These are phyloP conservation scores for Talaromyces stipitatus DNA, from an alignment of 495 filamentous ascomycete species.

Conservation along the genomic window DNA sequence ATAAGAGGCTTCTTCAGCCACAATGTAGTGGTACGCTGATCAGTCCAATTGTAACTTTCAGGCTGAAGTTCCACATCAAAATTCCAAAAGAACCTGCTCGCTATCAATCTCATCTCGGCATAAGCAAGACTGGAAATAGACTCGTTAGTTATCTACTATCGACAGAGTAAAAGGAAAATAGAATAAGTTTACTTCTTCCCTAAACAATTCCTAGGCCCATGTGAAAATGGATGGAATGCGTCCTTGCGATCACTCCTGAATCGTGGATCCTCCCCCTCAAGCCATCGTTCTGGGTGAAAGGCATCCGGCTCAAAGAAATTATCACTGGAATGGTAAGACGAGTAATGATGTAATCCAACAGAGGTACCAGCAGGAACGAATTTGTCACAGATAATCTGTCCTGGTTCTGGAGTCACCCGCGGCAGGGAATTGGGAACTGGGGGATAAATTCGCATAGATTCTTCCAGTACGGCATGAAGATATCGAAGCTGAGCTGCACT, in stretches of 20 bases:
- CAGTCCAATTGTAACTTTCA: constrained; percentile 25
- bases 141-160: background rate
- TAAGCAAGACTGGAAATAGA: constrained; percentile 37
- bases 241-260: constrained; percentile 9
- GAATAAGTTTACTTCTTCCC: constrained; percentile 13
- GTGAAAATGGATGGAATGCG: constrained; percentile 13
- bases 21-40: constrained; percentile 31
- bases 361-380: constrained; percentile 11
- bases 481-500: constrained; percentile 33
- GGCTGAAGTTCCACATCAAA: constrained; percentile 41
- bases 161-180: background rate
- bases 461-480: constrained; percentile 30
- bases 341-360: constrained; percentile 12
- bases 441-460: constrained; percentile 20
- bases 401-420: constrained; percentile 9
- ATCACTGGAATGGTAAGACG: constrained; percentile 2
- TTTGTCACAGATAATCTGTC: constrained; percentile 10
- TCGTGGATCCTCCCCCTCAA: background rate
- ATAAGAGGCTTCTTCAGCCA: constrained; percentile 40
- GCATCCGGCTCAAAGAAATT: constrained; percentile 14
- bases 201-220: constrained; percentile 18
- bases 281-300: constrained; percentile 18
- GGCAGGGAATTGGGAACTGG: constrained; percentile 12
- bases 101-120: constrained; percentile 46
- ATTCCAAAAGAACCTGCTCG: constrained; percentile 43